phyloP scores from a whole-genome alignment of 352 stramenopile genomes.

The Globisporangium nodosum region DNA sequence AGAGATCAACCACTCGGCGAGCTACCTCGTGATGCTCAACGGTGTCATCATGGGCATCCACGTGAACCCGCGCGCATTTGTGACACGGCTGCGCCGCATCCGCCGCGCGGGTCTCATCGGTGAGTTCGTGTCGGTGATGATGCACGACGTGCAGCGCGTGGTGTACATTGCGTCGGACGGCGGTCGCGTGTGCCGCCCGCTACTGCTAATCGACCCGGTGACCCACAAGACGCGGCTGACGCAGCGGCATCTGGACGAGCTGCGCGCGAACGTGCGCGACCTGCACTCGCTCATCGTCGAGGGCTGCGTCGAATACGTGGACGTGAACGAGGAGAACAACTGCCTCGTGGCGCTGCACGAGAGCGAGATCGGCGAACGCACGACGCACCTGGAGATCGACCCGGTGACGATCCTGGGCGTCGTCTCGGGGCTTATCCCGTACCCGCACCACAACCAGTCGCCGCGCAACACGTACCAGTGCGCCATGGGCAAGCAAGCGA shows the following conservation, averaged over 20 bases:
- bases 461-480: constrained; percentile 99
- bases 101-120: constrained; percentile 82
- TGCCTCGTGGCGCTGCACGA: constrained; percentile 97
- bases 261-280: constrained; percentile 70
- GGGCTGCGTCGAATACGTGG: constrained; percentile 99
- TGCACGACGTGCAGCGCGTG: constrained; percentile 95
- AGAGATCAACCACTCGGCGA: constrained; percentile 93
- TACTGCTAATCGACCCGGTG: constrained; percentile 92
- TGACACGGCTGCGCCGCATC: constrained; percentile 80
- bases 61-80: constrained; percentile 87
- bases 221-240: constrained; percentile 91
- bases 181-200: constrained; percentile 95
- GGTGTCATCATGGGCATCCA: constrained; percentile 98
- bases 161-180: constrained; percentile 99
- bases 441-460: constrained; percentile 98
- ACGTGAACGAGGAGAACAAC: constrained; percentile 99
- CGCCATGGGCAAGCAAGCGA: constrained; percentile 99
- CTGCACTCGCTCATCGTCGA: constrained; percentile 88
- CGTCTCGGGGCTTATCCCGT: constrained; percentile 98
- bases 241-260: constrained; percentile 93
- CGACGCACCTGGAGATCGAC: constrained; percentile 99
- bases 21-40: constrained; percentile 99
- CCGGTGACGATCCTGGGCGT: constrained; percentile 98
- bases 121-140: constrained; percentile 99
- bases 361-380: constrained; percentile 85